Evolutionary conservation across 139 green algal species (phyloP).

Genomic region (Coelastrella sp.): DNA sequence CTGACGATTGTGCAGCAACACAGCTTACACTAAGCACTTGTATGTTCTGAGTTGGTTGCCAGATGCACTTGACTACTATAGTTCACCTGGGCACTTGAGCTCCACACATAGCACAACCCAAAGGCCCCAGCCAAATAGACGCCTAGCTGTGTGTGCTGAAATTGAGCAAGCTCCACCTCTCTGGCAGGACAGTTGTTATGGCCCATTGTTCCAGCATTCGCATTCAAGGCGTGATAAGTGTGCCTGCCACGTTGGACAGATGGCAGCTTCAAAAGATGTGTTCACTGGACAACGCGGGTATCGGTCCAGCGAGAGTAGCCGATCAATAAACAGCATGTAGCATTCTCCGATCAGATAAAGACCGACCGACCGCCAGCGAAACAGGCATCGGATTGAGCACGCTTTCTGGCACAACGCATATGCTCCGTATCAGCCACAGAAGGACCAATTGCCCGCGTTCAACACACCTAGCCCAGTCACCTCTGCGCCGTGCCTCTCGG

Average conservation of each 20-base stretch:
- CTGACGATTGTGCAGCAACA: too few species aligned
- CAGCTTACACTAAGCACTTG: too few species aligned
- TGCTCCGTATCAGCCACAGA: neutral
- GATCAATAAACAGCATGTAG: too few species aligned
- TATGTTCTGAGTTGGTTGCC: too few species aligned
- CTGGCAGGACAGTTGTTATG: neutral
- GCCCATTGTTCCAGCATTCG: neutral
- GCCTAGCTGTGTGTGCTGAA: slow-evolving; percentile 70
- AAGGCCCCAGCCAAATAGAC: slow-evolving; percentile 64
- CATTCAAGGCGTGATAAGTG: neutral
- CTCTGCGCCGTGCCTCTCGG: too few species aligned
- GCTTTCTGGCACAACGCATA: neutral
- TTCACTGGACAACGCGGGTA: neutral
- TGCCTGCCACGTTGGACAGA: neutral
- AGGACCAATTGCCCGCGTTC: too few species aligned
- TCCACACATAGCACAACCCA: slow-evolving; percentile 60
- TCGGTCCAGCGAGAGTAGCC: neutral
- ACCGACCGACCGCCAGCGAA: too few species aligned
- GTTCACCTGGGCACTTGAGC: slow-evolving; percentile 63
- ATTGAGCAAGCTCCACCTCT: slow-evolving; percentile 32
- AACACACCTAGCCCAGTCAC: too few species aligned
- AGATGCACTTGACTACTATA: neutral
- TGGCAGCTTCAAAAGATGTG: too few species aligned
- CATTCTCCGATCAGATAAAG: too few species aligned
- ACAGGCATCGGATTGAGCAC: neutral